Evolutionary conservation across 176 grass and related monocot species (phyloP).

Genomic region (Lolium rigidum): DNA sequence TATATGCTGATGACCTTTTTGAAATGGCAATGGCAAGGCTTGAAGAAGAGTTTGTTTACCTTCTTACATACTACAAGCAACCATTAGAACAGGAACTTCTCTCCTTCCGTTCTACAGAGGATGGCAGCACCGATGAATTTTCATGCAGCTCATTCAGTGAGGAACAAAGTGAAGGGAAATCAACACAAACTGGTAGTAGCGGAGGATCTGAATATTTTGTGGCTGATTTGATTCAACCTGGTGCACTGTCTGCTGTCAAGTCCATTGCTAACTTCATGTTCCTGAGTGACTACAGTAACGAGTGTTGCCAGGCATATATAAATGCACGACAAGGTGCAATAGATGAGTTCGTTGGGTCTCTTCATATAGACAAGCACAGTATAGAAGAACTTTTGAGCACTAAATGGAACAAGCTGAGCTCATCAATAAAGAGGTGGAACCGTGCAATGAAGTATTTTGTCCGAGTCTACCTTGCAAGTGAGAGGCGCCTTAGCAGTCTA

Average conservation of each 20-base stretch:
- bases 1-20: slow-evolving; percentile 61
- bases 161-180: slow-evolving; percentile 64
- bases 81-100: slow-evolving; percentile 62
- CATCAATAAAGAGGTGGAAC: slow-evolving; percentile 78
- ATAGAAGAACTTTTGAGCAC: slow-evolving; percentile 78
- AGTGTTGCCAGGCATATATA: slow-evolving; percentile 82
- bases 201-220: slow-evolving; percentile 57
- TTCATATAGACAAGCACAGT: slow-evolving; percentile 64
- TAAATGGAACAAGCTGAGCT: slow-evolving; percentile 62
- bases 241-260: slow-evolving; percentile 70
- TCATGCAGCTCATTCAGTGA: slow-evolving; percentile 84
- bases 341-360: slow-evolving; percentile 68
- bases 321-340: slow-evolving; percentile 62
- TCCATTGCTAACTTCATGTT: slow-evolving; percentile 88
- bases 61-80: slow-evolving; percentile 67
- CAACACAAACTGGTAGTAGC: slow-evolving; percentile 43
- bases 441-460: slow-evolving; percentile 67
- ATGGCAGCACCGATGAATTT: slow-evolving; percentile 62
- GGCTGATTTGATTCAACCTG: slow-evolving; percentile 73
- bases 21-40: slow-evolving; percentile 84
- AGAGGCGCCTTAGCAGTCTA: slow-evolving; percentile 71
- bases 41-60: slow-evolving; percentile 85
- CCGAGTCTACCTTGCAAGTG: slow-evolving; percentile 77
- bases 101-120: slow-evolving; percentile 74
- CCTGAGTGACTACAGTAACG: slow-evolving; percentile 72